Evolutionary conservation across 768 basidiomycete genomes (phyloP), one percentile per base, ranked within the genome.

Genomic region (Lactarius psammicola): DNA sequence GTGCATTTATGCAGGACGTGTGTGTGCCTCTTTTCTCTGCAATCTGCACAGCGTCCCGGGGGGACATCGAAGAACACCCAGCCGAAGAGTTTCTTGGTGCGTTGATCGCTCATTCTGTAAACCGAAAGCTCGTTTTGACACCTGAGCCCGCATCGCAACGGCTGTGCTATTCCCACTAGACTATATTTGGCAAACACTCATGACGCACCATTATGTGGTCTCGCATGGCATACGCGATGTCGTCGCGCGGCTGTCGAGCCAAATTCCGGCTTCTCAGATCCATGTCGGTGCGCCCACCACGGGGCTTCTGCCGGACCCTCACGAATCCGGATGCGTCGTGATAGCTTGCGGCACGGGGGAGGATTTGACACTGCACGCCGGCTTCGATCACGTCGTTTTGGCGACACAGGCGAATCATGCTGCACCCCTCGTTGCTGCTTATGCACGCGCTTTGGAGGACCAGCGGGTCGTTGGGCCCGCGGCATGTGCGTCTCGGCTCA

Each of bases 321-420:
- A 73, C 10, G 69, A 80, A 56, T 62, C 76, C 8, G 73, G 69
- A 20, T 75, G 75, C 18, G 75, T 76, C 23, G 75, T 79, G 23
- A 77, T 85, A 28, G 73, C 78, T 31, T 83, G 78, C 59, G 63
- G 46, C 67, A 72, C 26, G 72, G 74, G 20, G 20, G 72, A 76
- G 28, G 51, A 26, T 5, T 44, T 68, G 11, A 68, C 63, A 20
- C 72, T 75, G 2, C 74, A 79, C 68, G 40, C 69, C 7, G 86
- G 84, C 8, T 91, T 91, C 71, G 81, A 84, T 57, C 86, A 88
- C 71, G 75, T 94, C 64, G 76, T 92, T 7, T 79, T 92, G 57
- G 90, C 88, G 6, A 92, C 90, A 0, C 89, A 91, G 73, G 90
- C 90, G 7, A 83, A 83, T 56, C 82, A 84, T 33, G 89, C 87